Evolutionary conservation across 179 eudicot species (phyloP).

Genomic region (Corrigiola litoralis): DNA sequence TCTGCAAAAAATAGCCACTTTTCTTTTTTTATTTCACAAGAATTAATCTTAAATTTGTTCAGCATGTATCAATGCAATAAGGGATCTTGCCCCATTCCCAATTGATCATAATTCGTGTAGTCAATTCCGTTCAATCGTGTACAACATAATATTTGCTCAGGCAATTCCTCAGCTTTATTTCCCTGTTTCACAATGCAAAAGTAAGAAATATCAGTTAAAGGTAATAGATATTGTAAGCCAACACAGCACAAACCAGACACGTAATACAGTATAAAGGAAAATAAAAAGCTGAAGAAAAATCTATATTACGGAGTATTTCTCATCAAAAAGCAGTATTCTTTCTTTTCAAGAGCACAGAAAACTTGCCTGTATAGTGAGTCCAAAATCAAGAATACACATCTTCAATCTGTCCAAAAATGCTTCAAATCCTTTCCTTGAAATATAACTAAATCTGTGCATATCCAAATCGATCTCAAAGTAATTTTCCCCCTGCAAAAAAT

Average conservation of each 20-base stretch:
- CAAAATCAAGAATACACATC: slow-evolving; percentile 60
- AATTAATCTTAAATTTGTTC: slow-evolving; percentile 19
- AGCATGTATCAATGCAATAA: slow-evolving; percentile 21
- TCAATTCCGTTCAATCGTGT: slow-evolving; percentile 66
- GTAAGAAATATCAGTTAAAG: background rate
- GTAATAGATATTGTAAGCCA: background rate
- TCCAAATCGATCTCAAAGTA: slow-evolving; percentile 81
- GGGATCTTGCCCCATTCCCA: slow-evolving; percentile 39
- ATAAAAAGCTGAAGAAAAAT: background rate
- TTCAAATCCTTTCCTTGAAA: slow-evolving; percentile 80
- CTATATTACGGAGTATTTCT: background rate
- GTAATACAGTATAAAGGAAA: too few relatives aligned
- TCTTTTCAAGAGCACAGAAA: background rate
- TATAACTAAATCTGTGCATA: slow-evolving; percentile 80
- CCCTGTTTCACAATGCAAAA: slow-evolving; percentile 45
- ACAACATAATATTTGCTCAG: slow-evolving; percentile 79
- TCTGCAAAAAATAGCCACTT: slow-evolving; percentile 15
- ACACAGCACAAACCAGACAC: too few relatives aligned
- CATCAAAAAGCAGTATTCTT: background rate
- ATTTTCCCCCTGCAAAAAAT: slow-evolving; percentile 53
- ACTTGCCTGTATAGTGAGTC: slow-evolving; percentile 85
- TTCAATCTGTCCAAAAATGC: slow-evolving; percentile 59
- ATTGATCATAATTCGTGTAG: slow-evolving; percentile 57
- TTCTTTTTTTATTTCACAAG: slow-evolving; percentile 19
- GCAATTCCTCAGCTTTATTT: slow-evolving; percentile 74